phyloP scores from a whole-genome alignment of 108 stramenopile genomes.

The Hondaea fermentalgiana region DNA sequence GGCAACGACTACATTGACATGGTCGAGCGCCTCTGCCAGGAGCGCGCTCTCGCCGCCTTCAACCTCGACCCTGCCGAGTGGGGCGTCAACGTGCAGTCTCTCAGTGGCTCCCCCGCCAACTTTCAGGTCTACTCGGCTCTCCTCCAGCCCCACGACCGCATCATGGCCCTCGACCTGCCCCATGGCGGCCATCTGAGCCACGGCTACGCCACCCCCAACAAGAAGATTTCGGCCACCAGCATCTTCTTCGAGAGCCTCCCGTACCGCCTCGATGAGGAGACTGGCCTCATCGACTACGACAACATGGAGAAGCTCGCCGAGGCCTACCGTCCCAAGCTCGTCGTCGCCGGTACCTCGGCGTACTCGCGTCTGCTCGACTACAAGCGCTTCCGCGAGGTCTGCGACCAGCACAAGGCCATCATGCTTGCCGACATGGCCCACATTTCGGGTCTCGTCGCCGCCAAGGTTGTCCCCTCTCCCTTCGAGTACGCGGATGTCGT shows the following conservation, averaged over 20 bases:
- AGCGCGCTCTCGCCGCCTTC: constrained; percentile 88
- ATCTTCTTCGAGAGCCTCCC: constrained; percentile 97
- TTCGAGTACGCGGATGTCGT: constrained; percentile 97
- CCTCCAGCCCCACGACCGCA: constrained; percentile 94
- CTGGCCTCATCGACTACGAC: constrained; percentile 94
- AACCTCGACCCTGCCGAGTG: constrained; percentile 76
- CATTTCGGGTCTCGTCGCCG: constrained; percentile 93
- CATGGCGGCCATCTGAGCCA: constrained; percentile 95
- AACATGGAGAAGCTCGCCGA: constrained; percentile 85
- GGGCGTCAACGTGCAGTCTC: constrained; percentile 72
- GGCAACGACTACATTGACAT: constrained; percentile 94
- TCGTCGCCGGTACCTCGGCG: constrained; percentile 97
- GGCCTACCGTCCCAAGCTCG: constrained; percentile 94
- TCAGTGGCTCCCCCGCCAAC: constrained; percentile 96
- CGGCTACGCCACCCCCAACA: constrained; percentile 89
- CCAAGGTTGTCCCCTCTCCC: constrained; percentile 87
- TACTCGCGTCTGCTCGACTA: constrained; percentile 98
- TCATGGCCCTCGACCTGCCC: constrained; percentile 94
- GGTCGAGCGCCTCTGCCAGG: constrained; percentile 91
- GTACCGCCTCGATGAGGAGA: constrained; percentile 89
- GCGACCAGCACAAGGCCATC: constrained; percentile 82
- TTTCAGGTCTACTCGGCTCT: constrained; percentile 99
- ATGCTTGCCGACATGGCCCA: constrained; percentile 99
- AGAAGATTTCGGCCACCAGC: constrained; percentile 86
- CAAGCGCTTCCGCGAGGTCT: constrained; percentile 85